phyloP scores from a whole-genome alignment of 2,329 filamentous ascomycete species.

The Diaporthe citri region DNA sequence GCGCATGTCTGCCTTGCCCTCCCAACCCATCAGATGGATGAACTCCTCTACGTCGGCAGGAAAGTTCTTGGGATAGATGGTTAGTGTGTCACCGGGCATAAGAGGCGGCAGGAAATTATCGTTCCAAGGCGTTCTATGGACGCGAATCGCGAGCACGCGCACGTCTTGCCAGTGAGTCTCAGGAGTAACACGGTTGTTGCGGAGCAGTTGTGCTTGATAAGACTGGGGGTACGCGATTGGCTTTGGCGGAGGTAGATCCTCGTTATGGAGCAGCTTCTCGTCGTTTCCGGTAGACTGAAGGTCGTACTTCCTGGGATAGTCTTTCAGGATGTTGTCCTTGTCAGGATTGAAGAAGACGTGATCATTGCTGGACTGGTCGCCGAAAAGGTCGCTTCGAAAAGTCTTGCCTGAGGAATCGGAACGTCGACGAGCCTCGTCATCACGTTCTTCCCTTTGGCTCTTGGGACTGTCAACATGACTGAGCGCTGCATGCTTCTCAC shows the following conservation, averaged over 20 bases:
- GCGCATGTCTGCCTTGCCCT: conserved; percentile 75
- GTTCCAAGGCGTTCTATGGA: conserved; percentile 47
- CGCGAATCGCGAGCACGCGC: conserved; percentile 76
- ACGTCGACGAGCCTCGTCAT: conserved; percentile 42
- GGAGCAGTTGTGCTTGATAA: conserved; percentile 68
- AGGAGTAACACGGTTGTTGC: conserved; percentile 83
- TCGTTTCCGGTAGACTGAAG: conserved; percentile 42
- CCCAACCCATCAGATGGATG: conserved; percentile 85
- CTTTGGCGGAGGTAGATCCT: conserved; percentile 41
- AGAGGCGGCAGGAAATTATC: conserved; percentile 49
- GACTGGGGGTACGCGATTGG: conserved; percentile 70
- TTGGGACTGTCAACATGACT: conserved; percentile 43
- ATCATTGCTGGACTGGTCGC: conserved; percentile 42
- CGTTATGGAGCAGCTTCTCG: conserved; percentile 42
- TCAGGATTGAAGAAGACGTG: conserved; percentile 44
- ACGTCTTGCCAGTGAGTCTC: conserved; percentile 92
- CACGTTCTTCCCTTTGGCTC: conserved; percentile 28
- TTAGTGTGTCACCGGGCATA: conserved; percentile 83
- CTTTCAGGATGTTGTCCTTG: conserved; percentile 52
- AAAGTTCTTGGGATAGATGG: conserved; percentile 90
- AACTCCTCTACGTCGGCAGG: conserved; percentile 82
- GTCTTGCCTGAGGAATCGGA: conserved; percentile 16
- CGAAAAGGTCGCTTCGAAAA: conserved; percentile 33
- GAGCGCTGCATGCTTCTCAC: conserved; percentile 43
- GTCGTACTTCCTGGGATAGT: conserved; percentile 51